A percentile compares a stretch with the other conserved stretches of the same genome.
Conservation (phyloP, 129 eudicot genomes). For the Glebionis coronaria region DNA sequence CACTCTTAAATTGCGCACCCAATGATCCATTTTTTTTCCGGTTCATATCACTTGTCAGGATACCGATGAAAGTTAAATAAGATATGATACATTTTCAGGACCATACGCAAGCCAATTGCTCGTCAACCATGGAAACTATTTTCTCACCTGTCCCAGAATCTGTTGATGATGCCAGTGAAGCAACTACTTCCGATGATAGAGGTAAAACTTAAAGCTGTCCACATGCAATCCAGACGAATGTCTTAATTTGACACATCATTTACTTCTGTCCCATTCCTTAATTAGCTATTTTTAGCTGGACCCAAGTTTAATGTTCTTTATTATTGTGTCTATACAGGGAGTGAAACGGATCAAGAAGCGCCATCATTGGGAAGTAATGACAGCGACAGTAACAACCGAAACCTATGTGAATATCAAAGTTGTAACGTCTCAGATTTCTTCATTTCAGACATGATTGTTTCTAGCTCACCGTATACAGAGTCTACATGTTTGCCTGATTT, state of each 20-base stretch:
- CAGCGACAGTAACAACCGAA: slow-evolving; percentile 24
- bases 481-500: slow-evolving; percentile 51
- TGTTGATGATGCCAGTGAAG: slow-evolving; percentile 37
- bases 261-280: neutral
- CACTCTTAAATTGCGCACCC: slow-evolving; percentile 7
- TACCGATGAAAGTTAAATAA: too few relatives aligned
- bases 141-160: slow-evolving; percentile 68
- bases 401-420: slow-evolving; percentile 59
- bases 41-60: too few relatives aligned
- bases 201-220: slow-evolving; percentile 35
- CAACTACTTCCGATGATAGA: slow-evolving; percentile 31
- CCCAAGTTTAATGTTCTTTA: neutral
- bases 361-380: slow-evolving; percentile 43
- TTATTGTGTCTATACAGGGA: slow-evolving; percentile 46
- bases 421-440: slow-evolving; percentile 80
- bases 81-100: slow-evolving; percentile 37
- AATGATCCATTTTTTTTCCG: too few relatives aligned
- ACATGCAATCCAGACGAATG: neutral
- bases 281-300: neutral
- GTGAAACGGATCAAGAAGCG: slow-evolving; percentile 35
- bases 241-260: neutral
- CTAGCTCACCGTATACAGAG: slow-evolving; percentile 48
- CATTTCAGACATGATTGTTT: slow-evolving; percentile 80
- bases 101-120: slow-evolving; percentile 37
- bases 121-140: slow-evolving; percentile 54